Conservation (phyloP, 2,329 filamentous ascomycete species). For the Diaporthe vaccinii region DNA sequence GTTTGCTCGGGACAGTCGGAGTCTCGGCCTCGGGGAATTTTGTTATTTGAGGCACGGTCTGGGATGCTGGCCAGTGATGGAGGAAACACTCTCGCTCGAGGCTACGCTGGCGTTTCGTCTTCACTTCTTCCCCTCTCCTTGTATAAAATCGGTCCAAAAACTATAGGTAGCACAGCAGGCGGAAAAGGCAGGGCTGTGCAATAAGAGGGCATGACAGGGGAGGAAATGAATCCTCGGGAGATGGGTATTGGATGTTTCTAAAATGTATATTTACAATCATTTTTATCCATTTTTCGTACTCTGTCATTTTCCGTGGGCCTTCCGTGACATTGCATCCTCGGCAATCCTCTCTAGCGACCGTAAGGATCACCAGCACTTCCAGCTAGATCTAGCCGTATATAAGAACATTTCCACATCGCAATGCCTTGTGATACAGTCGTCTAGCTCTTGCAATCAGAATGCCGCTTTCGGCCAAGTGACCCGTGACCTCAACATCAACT, state of each 20-base stretch:
- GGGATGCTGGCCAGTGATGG: slow-evolving; percentile 11
- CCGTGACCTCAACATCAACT: no score
- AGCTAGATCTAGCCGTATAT: background rate
- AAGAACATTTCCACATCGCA: no score
- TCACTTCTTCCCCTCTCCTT: slow-evolving; percentile 34
- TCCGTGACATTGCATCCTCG: background rate
- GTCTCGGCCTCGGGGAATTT: slow-evolving; percentile 27
- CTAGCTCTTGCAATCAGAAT: no score
- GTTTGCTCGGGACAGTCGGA: slow-evolving; percentile 1
- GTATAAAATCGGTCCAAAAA: slow-evolving; percentile 30
- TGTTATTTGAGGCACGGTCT: slow-evolving; percentile 3
- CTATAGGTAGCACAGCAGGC: background rate
- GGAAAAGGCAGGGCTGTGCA: background rate
- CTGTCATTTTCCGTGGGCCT: no score
- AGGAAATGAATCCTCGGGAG: background rate
- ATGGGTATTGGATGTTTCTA: background rate
- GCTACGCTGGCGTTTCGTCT: slow-evolving; percentile 2
- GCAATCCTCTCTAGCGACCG: background rate
- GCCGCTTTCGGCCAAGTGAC: no score
- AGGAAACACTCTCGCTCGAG: slow-evolving; percentile 21
- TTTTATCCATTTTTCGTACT: background rate
- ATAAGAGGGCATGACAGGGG: background rate
- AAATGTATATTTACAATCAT: background rate
- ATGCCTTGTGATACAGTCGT: no score
- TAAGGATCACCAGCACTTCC: background rate